Evolutionary conservation across 352 stramenopile genomes (phyloP), one percentile per base, ranked within the genome.

Genomic region (Elongisporangium senticosum): DNA sequence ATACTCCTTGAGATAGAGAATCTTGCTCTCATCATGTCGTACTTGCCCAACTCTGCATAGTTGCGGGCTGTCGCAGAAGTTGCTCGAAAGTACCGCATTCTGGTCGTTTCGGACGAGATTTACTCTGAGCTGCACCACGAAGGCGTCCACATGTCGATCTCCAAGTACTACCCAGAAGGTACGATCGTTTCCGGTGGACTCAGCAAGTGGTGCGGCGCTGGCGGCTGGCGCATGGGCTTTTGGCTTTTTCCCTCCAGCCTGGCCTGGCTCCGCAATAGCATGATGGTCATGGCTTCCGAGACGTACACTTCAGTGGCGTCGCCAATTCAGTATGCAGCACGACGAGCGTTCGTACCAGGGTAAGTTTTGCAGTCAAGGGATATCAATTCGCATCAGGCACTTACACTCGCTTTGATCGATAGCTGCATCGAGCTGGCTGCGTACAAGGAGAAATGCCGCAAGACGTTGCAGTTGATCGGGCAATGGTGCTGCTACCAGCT

Each of bases 51-150:
- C 19, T 4, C 20, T 13, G 24, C 17, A 15, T 58, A 86, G 72
- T 62, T 93, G 55, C 61, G 83, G 13, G 81, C 71, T 26, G 70
- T 96, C 14, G 87, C 87, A 23, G 67, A 78, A 13, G 68, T 95
- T 6, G 86, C 83, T 24, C 75, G 84, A 49, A 93, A 91, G 68
- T 94, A 95, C 63, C 78, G 86, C 19, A 79, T 96, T 51, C 78
- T 95, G n/a, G 85, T 96, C 20, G 83, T 96, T 21, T 96, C 87
- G 43, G 87, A 96, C 56, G 87, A 96, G 66, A 90, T 96, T 52
- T 96, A 96, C 68, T 92, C 85, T 28, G 87, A 94, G 64, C 63
- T 94, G 37, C 83, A 90, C 53, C 80, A 93, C 64, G 74, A 68
- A 17, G 78, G 80, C 22, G 70, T 79, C 8, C 87, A 96, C 47